phyloP scores from a whole-genome alignment of 148 eudicot species.

The Euryodendron excelsum region DNA sequence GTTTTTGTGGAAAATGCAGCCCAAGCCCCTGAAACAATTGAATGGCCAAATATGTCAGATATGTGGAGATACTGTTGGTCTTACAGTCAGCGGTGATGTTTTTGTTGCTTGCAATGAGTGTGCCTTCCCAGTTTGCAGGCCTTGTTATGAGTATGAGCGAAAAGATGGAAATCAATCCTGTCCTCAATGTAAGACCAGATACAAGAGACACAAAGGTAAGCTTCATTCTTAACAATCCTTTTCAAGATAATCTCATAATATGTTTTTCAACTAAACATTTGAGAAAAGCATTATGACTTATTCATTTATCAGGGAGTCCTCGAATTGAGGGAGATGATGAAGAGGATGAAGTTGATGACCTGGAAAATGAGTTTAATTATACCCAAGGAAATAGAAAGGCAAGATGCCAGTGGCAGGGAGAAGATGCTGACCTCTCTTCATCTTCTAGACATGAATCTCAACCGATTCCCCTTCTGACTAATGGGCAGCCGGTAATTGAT shows the following conservation, averaged over 20 bases:
- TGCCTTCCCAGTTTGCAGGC: constrained; percentile 76
- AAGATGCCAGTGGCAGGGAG: constrained; percentile 81
- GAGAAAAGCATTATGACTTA: constrained; percentile 4
- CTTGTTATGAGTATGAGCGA: constrained; percentile 79
- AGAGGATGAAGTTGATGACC: constrained; percentile 92
- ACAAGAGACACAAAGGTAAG: constrained; percentile 81
- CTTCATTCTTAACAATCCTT: constrained; percentile 1
- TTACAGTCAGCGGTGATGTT: constrained; percentile 42
- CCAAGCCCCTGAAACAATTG: constrained; percentile 57
- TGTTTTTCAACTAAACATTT: neutral
- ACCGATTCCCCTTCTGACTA: constrained; percentile 85
- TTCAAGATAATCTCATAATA: neutral
- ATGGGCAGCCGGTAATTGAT: constrained; percentile 70
- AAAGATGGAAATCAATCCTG: constrained; percentile 77
- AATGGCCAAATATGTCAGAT: constrained; percentile 74
- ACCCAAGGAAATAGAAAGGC: constrained; percentile 54
- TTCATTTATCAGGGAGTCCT: constrained; percentile 54
- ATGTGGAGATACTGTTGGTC: constrained; percentile 69
- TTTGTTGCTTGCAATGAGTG: constrained; percentile 85
- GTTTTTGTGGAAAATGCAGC: constrained; percentile 38
- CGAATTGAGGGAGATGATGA: constrained; percentile 91
- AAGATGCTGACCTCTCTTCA: constrained; percentile 71
- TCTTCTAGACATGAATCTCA: constrained; percentile 88
- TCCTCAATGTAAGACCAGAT: constrained; percentile 93
- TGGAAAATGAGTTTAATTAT: constrained; percentile 85